Conservation (phyloP, 805 yeast species). For the Candida endomychidarum region DNA sequence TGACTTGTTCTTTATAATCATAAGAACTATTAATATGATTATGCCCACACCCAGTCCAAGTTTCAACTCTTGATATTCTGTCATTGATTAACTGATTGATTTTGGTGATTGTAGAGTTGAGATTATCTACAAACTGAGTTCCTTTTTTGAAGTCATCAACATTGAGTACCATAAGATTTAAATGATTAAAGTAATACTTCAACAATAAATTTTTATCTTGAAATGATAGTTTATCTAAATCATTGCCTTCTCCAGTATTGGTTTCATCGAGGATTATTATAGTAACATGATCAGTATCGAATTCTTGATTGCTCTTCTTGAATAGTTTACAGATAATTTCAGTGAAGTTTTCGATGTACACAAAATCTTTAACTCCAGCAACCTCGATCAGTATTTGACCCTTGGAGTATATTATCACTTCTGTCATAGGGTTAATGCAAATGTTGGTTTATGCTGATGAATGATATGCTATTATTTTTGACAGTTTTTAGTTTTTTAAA, state of each 20-base stretch:
- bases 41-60: slow-evolving; percentile 44
- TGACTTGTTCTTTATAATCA: slow-evolving; percentile 11
- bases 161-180: slow-evolving; percentile 28
- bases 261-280: slow-evolving; percentile 15
- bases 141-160: neutral
- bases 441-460: neutral
- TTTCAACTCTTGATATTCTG: slow-evolving; percentile 40
- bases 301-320: slow-evolving; percentile 31
- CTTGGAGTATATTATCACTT: slow-evolving; percentile 7
- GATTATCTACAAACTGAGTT: neutral
- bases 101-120: slow-evolving; percentile 15
- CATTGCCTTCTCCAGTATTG: neutral
- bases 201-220: slow-evolving; percentile 32
- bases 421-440: slow-evolving; percentile 5
- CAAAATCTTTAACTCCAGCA: neutral
- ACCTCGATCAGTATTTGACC: neutral
- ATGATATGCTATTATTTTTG: neutral
- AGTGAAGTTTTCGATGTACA: neutral
- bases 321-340: slow-evolving; percentile 22
- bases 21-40: slow-evolving; percentile 3
- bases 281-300: slow-evolving; percentile 33
- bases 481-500: no score
- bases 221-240: slow-evolving; percentile 25
- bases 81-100: slow-evolving; percentile 26
- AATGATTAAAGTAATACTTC: slow-evolving; percentile 37